Evolutionary conservation across 768 basidiomycete species (phyloP), one percentile per base, ranked within the genome.

Genomic region (Saitozyma sp.): DNA sequence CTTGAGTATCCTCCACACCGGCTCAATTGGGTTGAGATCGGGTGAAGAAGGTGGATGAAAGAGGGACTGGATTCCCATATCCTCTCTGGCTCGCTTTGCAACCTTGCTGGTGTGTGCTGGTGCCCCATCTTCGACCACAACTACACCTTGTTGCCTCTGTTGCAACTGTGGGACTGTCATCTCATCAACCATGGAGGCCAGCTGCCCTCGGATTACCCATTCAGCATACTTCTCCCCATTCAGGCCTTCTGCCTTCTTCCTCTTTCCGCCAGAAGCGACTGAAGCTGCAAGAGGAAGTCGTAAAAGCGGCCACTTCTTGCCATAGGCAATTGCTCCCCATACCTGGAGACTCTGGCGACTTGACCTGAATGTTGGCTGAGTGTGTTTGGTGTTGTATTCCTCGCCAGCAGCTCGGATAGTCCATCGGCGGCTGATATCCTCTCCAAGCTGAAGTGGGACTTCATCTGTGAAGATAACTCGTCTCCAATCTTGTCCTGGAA

Each of bases 281-380:
- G 19, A 48, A 48, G 19, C 17, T 17, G 14, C 46, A 2, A 48
- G 46, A 17, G 16, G 13, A 17, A 37, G 29, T n/a, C 51, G 29
- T 3, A 53, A 2, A 53, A 53, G 51, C 29, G 51, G 51, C n/a
- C 29, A 53, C 29, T 53, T 53, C n/a, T 53, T 48, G 46, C 46
- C 46, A 6, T 48, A 48, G 14, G 46, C 46, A 6, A 48, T 17
- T 48, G 46, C 46, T 48, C 46, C 46, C 46, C 46, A 48, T 6
- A 48, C 46, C 2, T 14, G 14, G 3, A 48, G 46, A 2, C 3
- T 48, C 46, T 48, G 46, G 14, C 46, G 14, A 17, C 46, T 17
- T 17, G 14, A 17, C 6, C 14, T 48, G 46, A 48, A 48, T 14
- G 46, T 48, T 48, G 46, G 51, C 20, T 14, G 16, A n/a, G 29